Evolutionary conservation across 129 eudicot genomes (phyloP).

Genomic region (Dittrichia graveolens): DNA sequence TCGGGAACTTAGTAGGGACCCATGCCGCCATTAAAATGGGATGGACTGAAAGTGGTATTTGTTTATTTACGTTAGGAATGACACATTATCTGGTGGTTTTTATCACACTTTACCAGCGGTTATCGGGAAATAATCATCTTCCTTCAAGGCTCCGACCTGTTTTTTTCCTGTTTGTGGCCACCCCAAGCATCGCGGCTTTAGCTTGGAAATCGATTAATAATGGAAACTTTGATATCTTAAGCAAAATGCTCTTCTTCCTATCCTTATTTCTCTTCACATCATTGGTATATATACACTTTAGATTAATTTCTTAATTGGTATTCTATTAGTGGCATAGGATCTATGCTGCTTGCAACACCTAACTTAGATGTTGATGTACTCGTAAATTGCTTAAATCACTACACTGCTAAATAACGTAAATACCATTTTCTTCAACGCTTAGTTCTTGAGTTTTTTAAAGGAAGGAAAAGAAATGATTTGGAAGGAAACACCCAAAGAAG

Average conservation of each 20-base stretch:
- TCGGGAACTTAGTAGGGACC: slow-evolving; percentile 69
- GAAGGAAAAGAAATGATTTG: no score
- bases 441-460: no score
- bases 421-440: no score
- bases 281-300: slow-evolving; percentile 40
- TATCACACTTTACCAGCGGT: slow-evolving; percentile 63
- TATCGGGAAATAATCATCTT: slow-evolving; percentile 51
- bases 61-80: slow-evolving; percentile 64
- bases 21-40: slow-evolving; percentile 65
- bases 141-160: slow-evolving; percentile 66
- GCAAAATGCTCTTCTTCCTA: slow-evolving; percentile 69
- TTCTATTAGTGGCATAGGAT: no score
- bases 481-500: no score
- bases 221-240: slow-evolving; percentile 44
- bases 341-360: no score
- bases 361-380: no score
- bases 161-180: slow-evolving; percentile 57
- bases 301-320: no score
- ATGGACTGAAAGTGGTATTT: slow-evolving; percentile 58
- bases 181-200: slow-evolving; percentile 69
- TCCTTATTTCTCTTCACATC: slow-evolving; percentile 62
- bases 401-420: no score
- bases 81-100: slow-evolving; percentile 69
- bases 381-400: no score
- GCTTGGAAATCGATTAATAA: slow-evolving; percentile 60